Evolutionary conservation across 495 filamentous ascomycete genomes (phyloP), one percentile per base, ranked within the genome.

Genomic region (Echria macrotheca): DNA sequence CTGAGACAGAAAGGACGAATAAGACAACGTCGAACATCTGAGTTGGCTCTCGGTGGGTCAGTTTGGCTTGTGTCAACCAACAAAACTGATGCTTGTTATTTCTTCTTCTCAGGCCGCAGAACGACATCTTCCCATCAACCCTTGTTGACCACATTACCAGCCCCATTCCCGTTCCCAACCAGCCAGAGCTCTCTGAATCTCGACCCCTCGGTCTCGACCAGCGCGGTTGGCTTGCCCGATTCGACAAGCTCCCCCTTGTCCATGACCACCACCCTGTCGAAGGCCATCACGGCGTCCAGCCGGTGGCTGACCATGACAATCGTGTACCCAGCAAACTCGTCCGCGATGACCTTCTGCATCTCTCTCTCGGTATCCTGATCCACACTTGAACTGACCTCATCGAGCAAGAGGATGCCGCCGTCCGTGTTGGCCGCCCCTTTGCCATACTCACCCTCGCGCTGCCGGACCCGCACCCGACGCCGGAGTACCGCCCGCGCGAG

Each of bases 401-500:
- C 69, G 6, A 71, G 61, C n/a, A 71, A 47, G 17, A 71, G 21
- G 3, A 71, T 25, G 0, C 68, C 63, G 5, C 63, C 59, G 7
- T 57, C 59, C 3, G 41, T 54, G 4, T 33, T 54, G 9, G 42
- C 55, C 48, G 54, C 15, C n/a, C n/a, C n/a, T n/a, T n/a, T n/a
- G 15, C 59, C 53, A 18, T 57, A 44, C 35, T 52, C 44, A 1
- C 25, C 45, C n/a, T 50, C 37, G 5, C 36, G 22, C 32, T 52
- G 47, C 24, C 49, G 36, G 1, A 47, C 40, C 11, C 66, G 47
- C 3, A 59, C 26, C 18, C 65, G 40, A 3, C 60, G 57, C 21
- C 74, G 63, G 24, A 87, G 63, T 7, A 87, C 62, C 0, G 78
- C 82, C 2, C 82, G 70, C 3, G 76, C 80, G n/a, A 87, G 69